Evolutionary conservation across 2,329 filamentous ascomycete species (phyloP), one percentile per base, ranked within the genome.

Genomic region (Didymosphaeria variabile): DNA sequence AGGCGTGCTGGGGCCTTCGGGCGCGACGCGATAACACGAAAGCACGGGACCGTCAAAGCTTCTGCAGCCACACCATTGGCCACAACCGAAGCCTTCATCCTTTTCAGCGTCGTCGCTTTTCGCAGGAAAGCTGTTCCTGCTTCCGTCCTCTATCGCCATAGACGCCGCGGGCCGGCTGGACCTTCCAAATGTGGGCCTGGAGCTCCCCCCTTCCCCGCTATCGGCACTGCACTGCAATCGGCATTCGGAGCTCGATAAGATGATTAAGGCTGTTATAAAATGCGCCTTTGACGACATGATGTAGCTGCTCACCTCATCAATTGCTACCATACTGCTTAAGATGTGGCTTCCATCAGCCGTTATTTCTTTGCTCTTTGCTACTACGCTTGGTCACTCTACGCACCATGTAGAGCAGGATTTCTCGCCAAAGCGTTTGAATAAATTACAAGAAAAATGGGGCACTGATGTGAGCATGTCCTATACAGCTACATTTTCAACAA

Each of bases 371-470:
- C 61, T 74, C 45, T 52, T 68, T 15, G 58, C 65, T 19, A 45
- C 67, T 31, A 67, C 67, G 19, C 53, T 66, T 13, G 67, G 73
- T 19, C 75, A 77, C 54, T 69, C 69, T 34, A 64, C 69, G 1
- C 71, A 76, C 47, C 70, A 77, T 60, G 62, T 60, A 46, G 71
- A 77, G 23, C 68, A 74, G 34, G 63, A 74, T 5, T 71, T 78
- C 55, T 72, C 73, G 21, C 67, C 75, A 42, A 64, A 72, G 19
- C 70, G 68, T 50, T 63, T 79, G 8, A 69, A 77, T 29, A 72
- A 75, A 54, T 57, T 79, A 6, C 68, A 79, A 55, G 67, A 68
- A 58, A 80, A 80, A 74, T 80, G 79, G 79, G 79, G 77, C 15
- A 79, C 69, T 57, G 79, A 80, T 67, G 79, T 80, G 61, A 67